Conservation (phyloP, 139 green algal species). For the Raphidocelis subcapitata region DNA sequence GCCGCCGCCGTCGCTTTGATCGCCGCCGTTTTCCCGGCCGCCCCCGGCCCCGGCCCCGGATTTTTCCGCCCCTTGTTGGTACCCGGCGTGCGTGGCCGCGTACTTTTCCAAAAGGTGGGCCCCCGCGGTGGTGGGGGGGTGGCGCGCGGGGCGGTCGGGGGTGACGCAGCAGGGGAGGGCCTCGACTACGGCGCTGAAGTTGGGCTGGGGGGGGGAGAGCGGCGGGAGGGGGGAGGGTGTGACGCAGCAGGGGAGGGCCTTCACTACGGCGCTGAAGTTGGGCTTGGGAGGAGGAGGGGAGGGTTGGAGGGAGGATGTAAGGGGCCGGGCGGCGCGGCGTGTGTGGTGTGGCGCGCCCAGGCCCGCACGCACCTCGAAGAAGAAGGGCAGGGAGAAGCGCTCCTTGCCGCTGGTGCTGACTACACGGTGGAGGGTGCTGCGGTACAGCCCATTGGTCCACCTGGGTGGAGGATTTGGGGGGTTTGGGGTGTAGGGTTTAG, state of each 20-base stretch:
- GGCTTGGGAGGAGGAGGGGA: conserved; percentile 32
- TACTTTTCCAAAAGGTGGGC: conserved; percentile 79
- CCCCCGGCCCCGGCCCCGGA: neutral
- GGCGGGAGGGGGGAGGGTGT: no score
- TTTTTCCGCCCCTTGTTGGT: conserved; percentile 20
- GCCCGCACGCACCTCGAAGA: conserved; percentile 75
- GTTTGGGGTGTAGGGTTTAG: neutral
- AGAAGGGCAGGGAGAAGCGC: conserved; percentile 81
- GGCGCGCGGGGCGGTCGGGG: conserved; percentile 27
- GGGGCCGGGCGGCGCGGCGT: neutral
- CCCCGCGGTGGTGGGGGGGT: conserved; percentile 65
- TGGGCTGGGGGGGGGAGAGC: conserved; percentile 39
- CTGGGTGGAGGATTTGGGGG: conserved; percentile 18
- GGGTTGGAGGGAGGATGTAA: no score
- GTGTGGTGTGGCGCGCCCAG: conserved; percentile 25
- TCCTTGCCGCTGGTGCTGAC: conserved; percentile 64
- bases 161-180: conserved; percentile 60
- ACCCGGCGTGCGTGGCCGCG: conserved; percentile 64
- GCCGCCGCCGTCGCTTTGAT: no score
- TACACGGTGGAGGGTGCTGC: conserved; percentile 84
- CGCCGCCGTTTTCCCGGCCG: neutral
- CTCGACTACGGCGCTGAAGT: conserved; percentile 68
- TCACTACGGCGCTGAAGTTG: conserved; percentile 66
- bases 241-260: conserved; percentile 61
- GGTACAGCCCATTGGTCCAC: conserved; percentile 78